Percentiles rank a stretch among this genome's conserved stretches.
Evolutionary conservation across 176 grass and related monocot species (phyloP).

Genomic region (Oryza rufipogon): DNA sequence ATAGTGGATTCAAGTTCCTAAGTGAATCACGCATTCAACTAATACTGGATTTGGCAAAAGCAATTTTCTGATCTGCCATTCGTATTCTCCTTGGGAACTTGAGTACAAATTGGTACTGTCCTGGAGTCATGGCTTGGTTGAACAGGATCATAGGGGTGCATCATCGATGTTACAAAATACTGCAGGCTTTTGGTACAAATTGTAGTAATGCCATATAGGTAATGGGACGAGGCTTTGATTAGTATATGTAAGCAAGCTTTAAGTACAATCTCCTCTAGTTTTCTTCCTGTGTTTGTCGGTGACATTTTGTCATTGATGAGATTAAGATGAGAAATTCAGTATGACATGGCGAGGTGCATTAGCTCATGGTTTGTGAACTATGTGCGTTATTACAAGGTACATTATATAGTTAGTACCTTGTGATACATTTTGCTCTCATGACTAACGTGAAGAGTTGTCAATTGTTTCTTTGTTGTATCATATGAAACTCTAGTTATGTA

Average conservation of each 20-base stretch:
- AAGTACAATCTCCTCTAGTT: background rate
- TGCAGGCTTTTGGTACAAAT: background rate
- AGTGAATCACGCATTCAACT: background rate
- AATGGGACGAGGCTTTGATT: background rate
- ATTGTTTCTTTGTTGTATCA: conserved; percentile 14
- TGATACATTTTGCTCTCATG: background rate
- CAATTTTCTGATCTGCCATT: background rate
- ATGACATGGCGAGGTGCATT: background rate
- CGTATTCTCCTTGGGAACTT: background rate
- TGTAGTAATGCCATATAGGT: conserved; percentile 6
- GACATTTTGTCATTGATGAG: background rate
- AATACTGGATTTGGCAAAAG: background rate
- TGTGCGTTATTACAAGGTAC: background rate
- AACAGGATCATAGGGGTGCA: conserved; percentile 7
- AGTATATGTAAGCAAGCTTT: background rate
- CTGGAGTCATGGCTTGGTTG: background rate
- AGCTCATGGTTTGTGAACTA: conserved; percentile 5
- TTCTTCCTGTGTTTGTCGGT: conserved; percentile 3
- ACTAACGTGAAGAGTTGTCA: background rate
- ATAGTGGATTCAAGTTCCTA: background rate
- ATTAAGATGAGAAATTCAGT: background rate
- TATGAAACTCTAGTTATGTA: background rate
- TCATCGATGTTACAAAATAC: background rate
- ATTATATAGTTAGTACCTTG: background rate
- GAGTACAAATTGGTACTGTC: background rate